These are phyloP conservation scores for Rhododendron williamsianum DNA, from an alignment of 148 eudicot genomes.

Conservation along the genomic window DNA sequence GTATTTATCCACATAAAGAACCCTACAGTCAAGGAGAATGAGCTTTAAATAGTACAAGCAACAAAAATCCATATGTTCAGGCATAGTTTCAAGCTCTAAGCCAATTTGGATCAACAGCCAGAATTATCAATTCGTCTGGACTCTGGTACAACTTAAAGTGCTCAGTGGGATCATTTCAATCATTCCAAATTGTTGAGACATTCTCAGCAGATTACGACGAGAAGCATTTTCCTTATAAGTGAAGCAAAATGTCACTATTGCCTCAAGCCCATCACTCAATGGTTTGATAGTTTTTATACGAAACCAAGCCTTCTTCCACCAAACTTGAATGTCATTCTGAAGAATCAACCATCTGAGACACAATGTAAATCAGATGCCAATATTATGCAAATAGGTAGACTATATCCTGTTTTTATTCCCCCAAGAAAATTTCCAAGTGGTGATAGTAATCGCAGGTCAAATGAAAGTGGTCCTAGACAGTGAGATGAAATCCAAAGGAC, in stretches of 20 bases:
- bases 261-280: not conserved
- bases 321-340: not conserved
- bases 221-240: not conserved
- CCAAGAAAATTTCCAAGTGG: not conserved
- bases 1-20: not conserved
- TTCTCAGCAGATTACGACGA: not conserved
- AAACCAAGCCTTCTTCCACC: not conserved
- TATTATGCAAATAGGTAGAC: not conserved
- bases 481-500: not conserved
- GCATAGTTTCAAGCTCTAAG: not conserved
- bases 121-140: not conserved
- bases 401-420: not conserved
- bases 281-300: not conserved
- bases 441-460: not conserved
- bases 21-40: not conserved
- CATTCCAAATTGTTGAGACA: not conserved
- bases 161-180: not conserved
- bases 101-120: not conserved
- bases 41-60: not conserved
- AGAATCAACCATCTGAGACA: not conserved
- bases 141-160: not conserved
- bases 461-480: not conserved
- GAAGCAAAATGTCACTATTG: not conserved
- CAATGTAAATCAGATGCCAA: not conserved
- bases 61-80: not conserved